Base-by-base conservation (phyloP, 2,329 filamentous ascomycete species). In the Colletotrichum sansevieriae region DNA sequence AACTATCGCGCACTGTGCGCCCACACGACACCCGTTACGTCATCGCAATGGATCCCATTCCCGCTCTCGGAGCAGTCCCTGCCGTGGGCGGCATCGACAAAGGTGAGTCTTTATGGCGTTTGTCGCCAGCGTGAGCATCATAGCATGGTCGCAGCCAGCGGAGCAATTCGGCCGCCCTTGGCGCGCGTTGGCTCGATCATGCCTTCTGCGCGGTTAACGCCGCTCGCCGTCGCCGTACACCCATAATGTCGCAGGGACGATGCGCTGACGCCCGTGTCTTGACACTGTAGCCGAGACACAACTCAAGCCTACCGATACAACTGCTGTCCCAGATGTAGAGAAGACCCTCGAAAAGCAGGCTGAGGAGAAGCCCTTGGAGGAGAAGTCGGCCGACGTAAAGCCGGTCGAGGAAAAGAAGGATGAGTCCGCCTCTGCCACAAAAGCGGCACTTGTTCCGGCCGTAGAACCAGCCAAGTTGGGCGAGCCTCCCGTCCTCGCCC, bases 11-110 rank as follows among this genome's bases (percentile, higher is more conserved):
- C 59, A 70, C 65, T 70, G 59, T 71, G 65, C 65, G 66, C 56
- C 43, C 12, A 44, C 29, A 67, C 6, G 20, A 56, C 43, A 22
- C 20, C 35, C 49, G 22, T 74, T 76, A 78, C 77, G 77, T 78
- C 76, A 78, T 78, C 75, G 74, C 73, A 64, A 78, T 78, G 77
- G 74, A 77, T 59, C 73, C 75, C 67, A 76, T 47, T 72, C 68
- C 70, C 49, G 64, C 43, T 35, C 46, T 63, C 58, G 68, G 56
- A 68, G 51, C 68, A 64, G 60, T 55, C 35, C 73, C 63, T 65
- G 71, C 71, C 70, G 72, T 73, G 55, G 69, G 49, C 43, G 61
- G 61, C 71, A 71, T 75, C 73, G 72, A 74, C 25, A 76, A 77
- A 77, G 76, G 76, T 78, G 77, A 65, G 68, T 43, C 25, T 54